phyloP scores from a whole-genome alignment of 331 rosid genomes.

The Erythrophleum ivorense region DNA sequence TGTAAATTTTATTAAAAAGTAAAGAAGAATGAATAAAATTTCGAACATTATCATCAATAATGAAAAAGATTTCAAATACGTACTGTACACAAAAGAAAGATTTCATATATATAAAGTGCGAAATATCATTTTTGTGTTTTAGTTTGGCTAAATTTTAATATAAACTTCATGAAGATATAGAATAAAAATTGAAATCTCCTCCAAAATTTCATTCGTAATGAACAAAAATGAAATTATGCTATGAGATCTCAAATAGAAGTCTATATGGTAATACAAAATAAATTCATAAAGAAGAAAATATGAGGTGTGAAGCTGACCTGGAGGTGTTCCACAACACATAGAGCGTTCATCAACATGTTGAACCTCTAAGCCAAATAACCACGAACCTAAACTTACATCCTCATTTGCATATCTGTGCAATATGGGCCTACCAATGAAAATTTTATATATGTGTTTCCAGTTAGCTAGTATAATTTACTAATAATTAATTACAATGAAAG shows the following conservation, averaged over 20 bases:
- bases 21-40: background rate
- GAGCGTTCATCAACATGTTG: conserved; percentile 80
- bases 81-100: background rate
- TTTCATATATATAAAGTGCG: background rate
- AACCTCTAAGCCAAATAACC: conserved; percentile 88
- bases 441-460: background rate
- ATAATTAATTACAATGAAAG: background rate
- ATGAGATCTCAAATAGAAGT: background rate
- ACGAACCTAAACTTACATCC: conserved; percentile 88
- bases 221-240: background rate
- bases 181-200: too few species aligned
- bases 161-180: background rate
- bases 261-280: too few species aligned
- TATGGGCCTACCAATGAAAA: conserved; percentile 61
- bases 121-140: background rate
- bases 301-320: conserved; percentile 48
- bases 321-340: conserved; percentile 91
- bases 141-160: background rate
- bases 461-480: background rate
- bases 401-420: conserved; percentile 90
- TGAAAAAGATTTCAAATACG: background rate
- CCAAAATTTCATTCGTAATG: background rate
- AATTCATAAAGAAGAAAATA: background rate
- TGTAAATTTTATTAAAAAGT: background rate
- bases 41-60: background rate